Conservation (phyloP, 306 rosid genomes). For the Carpinus viminea region DNA sequence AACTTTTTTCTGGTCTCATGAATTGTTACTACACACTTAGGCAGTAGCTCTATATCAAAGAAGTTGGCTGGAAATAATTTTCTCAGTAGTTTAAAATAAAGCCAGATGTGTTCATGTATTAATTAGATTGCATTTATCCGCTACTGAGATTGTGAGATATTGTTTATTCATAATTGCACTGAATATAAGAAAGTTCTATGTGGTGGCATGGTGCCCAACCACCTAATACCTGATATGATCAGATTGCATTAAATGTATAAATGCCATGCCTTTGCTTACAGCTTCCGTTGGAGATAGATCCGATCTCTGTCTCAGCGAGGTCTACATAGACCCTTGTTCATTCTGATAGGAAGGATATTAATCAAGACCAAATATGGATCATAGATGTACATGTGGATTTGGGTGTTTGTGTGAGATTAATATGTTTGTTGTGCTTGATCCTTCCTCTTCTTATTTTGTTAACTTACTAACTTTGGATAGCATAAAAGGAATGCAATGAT, state of each 20-base stretch:
- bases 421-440: neutral
- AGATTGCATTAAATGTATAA: neutral
- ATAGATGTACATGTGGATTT: neutral
- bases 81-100: neutral
- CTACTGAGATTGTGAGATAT: neutral
- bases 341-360: neutral
- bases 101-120: neutral
- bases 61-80: neutral
- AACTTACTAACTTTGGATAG: neutral
- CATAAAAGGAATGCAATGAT: neutral
- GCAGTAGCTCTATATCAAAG: neutral
- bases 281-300: neutral
- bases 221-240: neutral
- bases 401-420: too few relatives aligned
- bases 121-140: slow-evolving; percentile 1
- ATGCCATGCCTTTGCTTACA: neutral
- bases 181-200: neutral
- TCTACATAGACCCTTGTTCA: neutral
- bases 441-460: neutral
- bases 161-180: neutral
- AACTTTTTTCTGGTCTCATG: slow-evolving; percentile 14
- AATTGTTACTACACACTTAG: neutral
- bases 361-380: neutral
- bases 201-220: slow-evolving; percentile 1
- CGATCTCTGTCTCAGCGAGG: neutral